Evolutionary conservation across 2,329 filamentous ascomycete species (phyloP), one percentile per base, ranked within the genome.

Genomic region (Curvularia spicifera): DNA sequence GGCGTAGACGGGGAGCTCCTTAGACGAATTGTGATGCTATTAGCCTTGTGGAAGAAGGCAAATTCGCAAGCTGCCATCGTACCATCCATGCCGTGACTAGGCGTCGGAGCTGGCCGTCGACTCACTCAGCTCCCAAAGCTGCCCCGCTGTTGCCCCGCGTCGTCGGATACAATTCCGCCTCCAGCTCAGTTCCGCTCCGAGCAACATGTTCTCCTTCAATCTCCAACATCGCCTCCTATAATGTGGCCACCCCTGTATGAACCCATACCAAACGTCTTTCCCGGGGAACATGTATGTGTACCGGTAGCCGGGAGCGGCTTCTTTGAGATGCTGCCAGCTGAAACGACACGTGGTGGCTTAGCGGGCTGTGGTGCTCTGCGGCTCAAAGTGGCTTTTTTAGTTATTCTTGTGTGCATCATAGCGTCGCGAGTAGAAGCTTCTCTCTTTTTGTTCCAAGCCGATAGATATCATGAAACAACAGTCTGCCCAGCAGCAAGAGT

Each of bases 31-130:
- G 24, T 26, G 43, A 35, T 50, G 10, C 26, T 40, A 51, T 46
- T 52, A 22, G 33, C 33, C 24, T 15, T 48, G 22, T 8, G 5
- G 28, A 43, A 44, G 7, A 37, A 43, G n/a, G 39, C 39, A 15
- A 24, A 26, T 31, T 40, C 15, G 42, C 15, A 13, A 47, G 18
- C 22, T 12, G 8, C 20, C 13, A 31, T 55, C 26, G 39, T 33
- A 13, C 18, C 51, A 24, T 50, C 3, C 33, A 56, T 35, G 29
- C 54, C 29, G 42, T 43, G 51, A 53, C 51, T 59, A 64, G 59
- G 56, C 67, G 42, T 69, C 65, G 66, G 66, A 69, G 63, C 31
- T 61, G 58, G 63, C 67, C 67, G 67, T 54, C 54, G 28, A 55
- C 59, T 54, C 52, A 55, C 54, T 51, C 49, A 39, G 49, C 51